These are phyloP conservation scores for Fusarium virguliforme DNA, from an alignment of 2,329 filamentous ascomycete genomes.

Conservation along the genomic window DNA sequence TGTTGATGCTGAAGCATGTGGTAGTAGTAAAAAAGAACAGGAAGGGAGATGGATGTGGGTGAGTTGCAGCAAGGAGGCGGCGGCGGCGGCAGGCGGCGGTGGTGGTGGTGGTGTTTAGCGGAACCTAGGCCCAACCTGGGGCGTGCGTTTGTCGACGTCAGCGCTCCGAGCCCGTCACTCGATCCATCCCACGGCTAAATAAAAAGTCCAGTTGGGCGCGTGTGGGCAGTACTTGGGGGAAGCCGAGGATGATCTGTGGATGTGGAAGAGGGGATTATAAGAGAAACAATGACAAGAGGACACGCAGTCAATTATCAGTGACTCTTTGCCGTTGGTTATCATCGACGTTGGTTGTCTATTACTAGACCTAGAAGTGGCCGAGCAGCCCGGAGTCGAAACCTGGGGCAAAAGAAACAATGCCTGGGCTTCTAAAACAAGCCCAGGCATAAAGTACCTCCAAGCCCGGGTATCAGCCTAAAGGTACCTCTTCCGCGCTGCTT, in stretches of 20 bases:
- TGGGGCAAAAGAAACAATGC: constrained; percentile 43
- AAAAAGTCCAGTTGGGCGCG: constrained; percentile 29
- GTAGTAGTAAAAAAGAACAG: constrained; percentile 40
- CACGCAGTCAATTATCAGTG: constrained; percentile 10
- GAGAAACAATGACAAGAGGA: constrained; percentile 15
- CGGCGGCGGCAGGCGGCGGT: constrained; percentile 53
- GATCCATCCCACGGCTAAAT: constrained; percentile 46
- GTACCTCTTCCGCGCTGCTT: constrained; percentile 28
- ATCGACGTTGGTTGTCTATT: constrained; percentile 14
- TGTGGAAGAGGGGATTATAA: constrained; percentile 1
- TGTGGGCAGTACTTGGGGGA: constrained; percentile 18
- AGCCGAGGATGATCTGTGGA: constrained; percentile 41
- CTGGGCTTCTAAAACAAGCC: constrained; percentile 32
- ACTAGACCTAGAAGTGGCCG: constrained; percentile 20
- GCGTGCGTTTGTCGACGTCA: constrained; percentile 65
- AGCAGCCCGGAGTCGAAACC: constrained; percentile 38
- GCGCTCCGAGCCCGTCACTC: constrained; percentile 56
- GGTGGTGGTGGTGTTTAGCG: constrained; percentile 54
- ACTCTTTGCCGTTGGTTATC: constrained; percentile 28
- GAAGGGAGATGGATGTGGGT: constrained; percentile 31
- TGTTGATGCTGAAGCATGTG: constrained; percentile 19
- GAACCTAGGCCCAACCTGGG: constrained; percentile 54
- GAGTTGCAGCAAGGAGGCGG: constrained; percentile 49
- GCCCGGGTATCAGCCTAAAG: constrained; percentile 30
- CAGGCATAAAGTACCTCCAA: constrained; percentile 25